Conservation (phyloP, 768 basidiomycete species). For the Strobilomyces echinocephalus region DNA sequence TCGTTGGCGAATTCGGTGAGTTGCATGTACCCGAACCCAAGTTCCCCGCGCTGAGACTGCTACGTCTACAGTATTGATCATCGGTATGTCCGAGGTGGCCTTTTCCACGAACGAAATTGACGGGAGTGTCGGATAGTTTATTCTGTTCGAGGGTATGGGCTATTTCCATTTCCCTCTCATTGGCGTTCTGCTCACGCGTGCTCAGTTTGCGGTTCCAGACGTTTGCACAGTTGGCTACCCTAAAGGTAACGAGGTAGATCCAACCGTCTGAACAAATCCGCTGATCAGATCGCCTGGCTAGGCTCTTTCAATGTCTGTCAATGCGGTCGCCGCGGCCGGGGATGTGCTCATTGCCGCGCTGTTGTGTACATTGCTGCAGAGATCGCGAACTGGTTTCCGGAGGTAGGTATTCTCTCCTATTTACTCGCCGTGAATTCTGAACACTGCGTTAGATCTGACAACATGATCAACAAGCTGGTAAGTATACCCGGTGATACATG, state of each 20-base stretch:
- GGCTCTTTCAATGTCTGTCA: slow-evolving; percentile 49
- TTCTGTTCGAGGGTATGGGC: slow-evolving; percentile 33
- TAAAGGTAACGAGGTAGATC: slow-evolving; percentile 37
- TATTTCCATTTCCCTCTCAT: not conserved
- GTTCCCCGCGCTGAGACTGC: slow-evolving; percentile 6
- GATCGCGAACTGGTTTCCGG: slow-evolving; percentile 50
- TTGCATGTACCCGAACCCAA: not conserved
- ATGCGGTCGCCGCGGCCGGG: slow-evolving; percentile 48
- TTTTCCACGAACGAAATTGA: slow-evolving; percentile 4
- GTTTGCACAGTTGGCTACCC: slow-evolving; percentile 40
- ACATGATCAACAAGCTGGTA: slow-evolving; percentile 47
- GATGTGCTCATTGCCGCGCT: slow-evolving; percentile 50
- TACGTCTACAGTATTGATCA: slow-evolving; percentile 25
- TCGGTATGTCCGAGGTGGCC: slow-evolving; percentile 27
- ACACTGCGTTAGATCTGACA: slow-evolving; percentile 37
- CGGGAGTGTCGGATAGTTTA: slow-evolving; percentile 29
- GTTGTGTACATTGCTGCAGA: slow-evolving; percentile 44
- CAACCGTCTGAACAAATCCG: not conserved
- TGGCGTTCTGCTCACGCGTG: slow-evolving; percentile 4
- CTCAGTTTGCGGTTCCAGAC: slow-evolving; percentile 39
- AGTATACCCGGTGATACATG: not conserved
- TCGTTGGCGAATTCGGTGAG: slow-evolving; percentile 41
- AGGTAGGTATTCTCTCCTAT: slow-evolving; percentile 24
- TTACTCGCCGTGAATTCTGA: not conserved
- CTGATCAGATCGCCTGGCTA: slow-evolving; percentile 3